Conservation (phyloP, 2,329 filamentous ascomycete genomes). For the Elsinoe perseae region DNA sequence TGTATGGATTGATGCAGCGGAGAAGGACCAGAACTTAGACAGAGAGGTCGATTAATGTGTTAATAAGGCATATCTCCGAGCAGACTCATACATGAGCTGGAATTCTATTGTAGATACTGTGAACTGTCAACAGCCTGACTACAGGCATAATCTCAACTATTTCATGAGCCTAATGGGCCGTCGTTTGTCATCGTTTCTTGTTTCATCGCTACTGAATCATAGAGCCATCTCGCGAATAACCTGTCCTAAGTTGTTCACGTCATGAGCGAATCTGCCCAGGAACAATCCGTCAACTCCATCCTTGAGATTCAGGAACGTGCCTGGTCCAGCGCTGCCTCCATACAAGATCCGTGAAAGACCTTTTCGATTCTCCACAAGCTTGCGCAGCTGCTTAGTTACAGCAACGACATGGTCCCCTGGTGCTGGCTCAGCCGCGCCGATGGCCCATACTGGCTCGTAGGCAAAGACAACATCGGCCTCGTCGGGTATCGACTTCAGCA, state of each 20-base stretch:
- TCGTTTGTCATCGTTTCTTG: neutral
- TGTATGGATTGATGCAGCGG: neutral
- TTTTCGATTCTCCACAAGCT: constrained; percentile 44
- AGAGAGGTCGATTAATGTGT: neutral
- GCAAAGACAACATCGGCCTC: constrained; percentile 66
- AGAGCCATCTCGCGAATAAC: constrained; percentile 63
- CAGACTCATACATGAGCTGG: neutral
- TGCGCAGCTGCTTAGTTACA: constrained; percentile 59
- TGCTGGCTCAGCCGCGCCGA: constrained; percentile 66
- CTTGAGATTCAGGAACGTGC: constrained; percentile 60
- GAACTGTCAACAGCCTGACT: neutral
- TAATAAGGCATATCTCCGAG: neutral
- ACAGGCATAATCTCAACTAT: constrained; percentile 3
- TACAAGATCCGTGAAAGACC: constrained; percentile 65
- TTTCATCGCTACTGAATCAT: neutral
- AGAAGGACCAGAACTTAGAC: neutral
- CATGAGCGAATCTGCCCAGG: constrained; percentile 72
- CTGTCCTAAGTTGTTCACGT: constrained; percentile 61
- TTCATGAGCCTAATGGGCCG: neutral
- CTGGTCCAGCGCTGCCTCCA: constrained; percentile 74
- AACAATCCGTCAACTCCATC: constrained; percentile 72
- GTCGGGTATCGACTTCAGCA: constrained; percentile 53
- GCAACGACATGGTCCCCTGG: constrained; percentile 62
- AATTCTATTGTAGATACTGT: neutral
- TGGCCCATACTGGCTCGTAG: constrained; percentile 86